Evolutionary conservation across 495 filamentous ascomycete species (phyloP), one percentile per base, ranked within the genome.

Genomic region (Trichoderma asperelloides): DNA sequence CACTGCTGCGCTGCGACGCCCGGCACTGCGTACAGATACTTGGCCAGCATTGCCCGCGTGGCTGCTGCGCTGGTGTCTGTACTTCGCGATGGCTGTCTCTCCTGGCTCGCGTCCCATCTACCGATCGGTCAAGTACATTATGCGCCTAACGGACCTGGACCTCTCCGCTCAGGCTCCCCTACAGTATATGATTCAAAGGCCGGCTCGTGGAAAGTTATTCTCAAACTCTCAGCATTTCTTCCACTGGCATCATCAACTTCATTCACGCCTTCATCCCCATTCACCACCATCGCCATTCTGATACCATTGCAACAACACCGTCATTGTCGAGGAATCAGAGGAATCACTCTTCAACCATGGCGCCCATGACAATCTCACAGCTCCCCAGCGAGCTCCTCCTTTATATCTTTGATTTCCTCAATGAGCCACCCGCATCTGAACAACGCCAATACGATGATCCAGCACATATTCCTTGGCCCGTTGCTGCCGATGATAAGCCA

Each of bases 301-400:
- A 47, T 47, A 47, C 43, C 12, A 47, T n/a, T 47, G 33, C 43
- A 45, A 5, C 13, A 47, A 18, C 43, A 18, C 41, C 41, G 41
- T 45, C 41, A 45, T 45, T 45, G 18, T 45, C 41, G 18, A 15
- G 12, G 41, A n/a, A n/a, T n/a, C n/a, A n/a, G n/a, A n/a, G n/a
- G 9, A 2, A 45, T 45, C 41, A 45, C 41, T 18, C 23, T 9
- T 1, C 55, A 60, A 7, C 55, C 23, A 60, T 60, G 55, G 55
- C 55, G 8, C 12, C 55, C 25, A 30, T 27, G 55, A 28, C 55
- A 12, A 60, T 60, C 27, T 28, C 55, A 6, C 55, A 30, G 55
- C 71, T 83, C 62, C 81, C 81, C 18, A 73, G 75, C 1, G 81
- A 83, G 70, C 68, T 82, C 18, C 69, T 82, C 6, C 28, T 67